Conservation (phyloP, 2,329 filamentous ascomycete genomes). For the Neofusicoccum laricinum region DNA sequence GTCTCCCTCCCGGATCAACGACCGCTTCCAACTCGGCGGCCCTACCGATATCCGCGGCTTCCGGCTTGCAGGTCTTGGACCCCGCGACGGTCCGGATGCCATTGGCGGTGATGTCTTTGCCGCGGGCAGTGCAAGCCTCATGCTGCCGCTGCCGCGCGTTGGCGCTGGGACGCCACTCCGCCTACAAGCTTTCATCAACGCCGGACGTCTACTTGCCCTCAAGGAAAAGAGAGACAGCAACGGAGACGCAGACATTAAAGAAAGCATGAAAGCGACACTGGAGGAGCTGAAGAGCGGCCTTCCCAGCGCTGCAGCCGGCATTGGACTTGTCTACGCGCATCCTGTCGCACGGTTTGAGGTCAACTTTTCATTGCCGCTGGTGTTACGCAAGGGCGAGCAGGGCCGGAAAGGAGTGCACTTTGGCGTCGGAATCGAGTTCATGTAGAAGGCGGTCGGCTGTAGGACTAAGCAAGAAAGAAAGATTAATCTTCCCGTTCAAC, state of each 20-base stretch:
- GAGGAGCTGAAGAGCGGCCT: conserved; percentile 69
- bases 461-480: conserved; percentile 6
- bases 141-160: conserved; percentile 78
- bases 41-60: conserved; percentile 95
- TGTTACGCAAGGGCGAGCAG: conserved; percentile 78
- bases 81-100: conserved; percentile 79
- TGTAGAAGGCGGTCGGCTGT: conserved; percentile 53
- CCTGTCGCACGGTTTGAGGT: conserved; percentile 91
- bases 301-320: conserved; percentile 80
- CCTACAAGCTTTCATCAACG: conserved; percentile 88
- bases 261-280: conserved; percentile 61
- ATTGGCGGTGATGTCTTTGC: conserved; percentile 91
- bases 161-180: conserved; percentile 81
- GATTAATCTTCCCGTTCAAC: not conserved
- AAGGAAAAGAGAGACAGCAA: conserved; percentile 40
- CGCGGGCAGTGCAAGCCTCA: conserved; percentile 80
- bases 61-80: conserved; percentile 82
- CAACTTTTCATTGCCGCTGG: conserved; percentile 87
- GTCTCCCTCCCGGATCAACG: conserved; percentile 76
- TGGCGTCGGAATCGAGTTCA: conserved; percentile 93
- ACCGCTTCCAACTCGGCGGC: conserved; percentile 91
- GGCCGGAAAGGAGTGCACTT: conserved; percentile 88
- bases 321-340: conserved; percentile 92
- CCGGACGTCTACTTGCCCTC: conserved; percentile 77
- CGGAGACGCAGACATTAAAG: conserved; percentile 48